Percentiles rank a stretch among this genome's conserved stretches.
phyloP scores from a whole-genome alignment of 768 basidiomycete species.

The Cyclocybe aegerita region DNA sequence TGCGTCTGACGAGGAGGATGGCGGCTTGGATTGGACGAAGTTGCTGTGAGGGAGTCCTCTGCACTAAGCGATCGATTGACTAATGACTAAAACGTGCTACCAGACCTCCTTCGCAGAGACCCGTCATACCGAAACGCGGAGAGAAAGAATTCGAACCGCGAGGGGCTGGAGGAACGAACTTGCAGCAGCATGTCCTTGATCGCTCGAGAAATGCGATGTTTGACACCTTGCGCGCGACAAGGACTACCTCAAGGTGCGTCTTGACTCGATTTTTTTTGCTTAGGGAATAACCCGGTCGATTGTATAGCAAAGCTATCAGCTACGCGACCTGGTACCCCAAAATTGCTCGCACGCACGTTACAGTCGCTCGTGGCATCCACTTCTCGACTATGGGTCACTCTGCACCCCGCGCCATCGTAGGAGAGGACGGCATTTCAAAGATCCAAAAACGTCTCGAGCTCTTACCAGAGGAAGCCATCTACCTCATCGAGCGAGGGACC shows the following conservation, averaged over 20 bases:
- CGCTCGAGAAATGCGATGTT: conserved; percentile 86
- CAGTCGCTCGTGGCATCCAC: conserved; percentile 77
- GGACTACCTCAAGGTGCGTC: conserved; percentile 74
- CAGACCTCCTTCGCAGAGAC: conserved; percentile 47
- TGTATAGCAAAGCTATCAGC: conserved; percentile 69
- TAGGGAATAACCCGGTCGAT: no score
- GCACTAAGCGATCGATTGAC: background rate
- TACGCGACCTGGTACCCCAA: conserved; percentile 79
- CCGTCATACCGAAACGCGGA: conserved; percentile 90
- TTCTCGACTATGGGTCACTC: conserved; percentile 84
- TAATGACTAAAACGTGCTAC: conserved; percentile 4
- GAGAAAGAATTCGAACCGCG: conserved; percentile 97
- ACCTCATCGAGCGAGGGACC: conserved; percentile 88
- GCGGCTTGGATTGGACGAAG: conserved; percentile 81
- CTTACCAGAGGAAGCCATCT: conserved; percentile 93
- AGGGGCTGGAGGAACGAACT: conserved; percentile 60
- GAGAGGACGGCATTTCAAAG: conserved; percentile 38
- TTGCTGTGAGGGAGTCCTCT: conserved; percentile 45
- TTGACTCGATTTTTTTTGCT: no score
- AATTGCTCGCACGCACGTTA: conserved; percentile 64
- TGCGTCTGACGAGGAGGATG: conserved; percentile 70
- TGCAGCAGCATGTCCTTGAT: conserved; percentile 82
- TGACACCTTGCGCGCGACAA: conserved; percentile 67
- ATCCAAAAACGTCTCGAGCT: conserved; percentile 73
- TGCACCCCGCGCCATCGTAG: conserved; percentile 45